Conservation (phyloP, 148 eudicot genomes). For the Rheum nobile region DNA sequence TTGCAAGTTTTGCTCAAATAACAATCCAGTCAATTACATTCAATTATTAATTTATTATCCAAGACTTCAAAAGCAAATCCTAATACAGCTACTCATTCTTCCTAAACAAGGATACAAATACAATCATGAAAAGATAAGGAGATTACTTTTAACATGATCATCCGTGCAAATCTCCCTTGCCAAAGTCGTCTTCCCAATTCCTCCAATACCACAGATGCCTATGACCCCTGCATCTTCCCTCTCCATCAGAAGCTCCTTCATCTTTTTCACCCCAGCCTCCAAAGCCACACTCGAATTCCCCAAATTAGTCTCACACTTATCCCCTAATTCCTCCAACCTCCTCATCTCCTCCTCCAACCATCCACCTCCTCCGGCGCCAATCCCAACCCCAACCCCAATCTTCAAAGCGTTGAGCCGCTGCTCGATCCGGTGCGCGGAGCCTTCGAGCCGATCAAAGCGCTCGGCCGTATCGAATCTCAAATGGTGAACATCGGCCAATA, state of each 20-base stretch:
- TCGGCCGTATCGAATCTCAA: slow-evolving; percentile 44
- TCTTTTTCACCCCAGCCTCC: slow-evolving; percentile 55
- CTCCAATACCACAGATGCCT: slow-evolving; percentile 79
- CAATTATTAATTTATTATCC: background rate
- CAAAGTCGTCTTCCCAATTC: slow-evolving; percentile 86
- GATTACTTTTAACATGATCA: slow-evolving; percentile 41
- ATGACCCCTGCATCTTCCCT: slow-evolving; percentile 25
- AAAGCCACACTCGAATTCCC: slow-evolving; percentile 39
- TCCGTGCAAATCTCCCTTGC: slow-evolving; percentile 59
- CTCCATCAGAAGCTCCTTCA: slow-evolving; percentile 57
- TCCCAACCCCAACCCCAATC: slow-evolving; percentile 29
- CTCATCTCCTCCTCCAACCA: slow-evolving; percentile 44
- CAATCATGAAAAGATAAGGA: background rate
- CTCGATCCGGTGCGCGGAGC: slow-evolving; percentile 36
- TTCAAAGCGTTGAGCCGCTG: slow-evolving; percentile 41
- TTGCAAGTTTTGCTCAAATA: background rate
- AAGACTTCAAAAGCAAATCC: background rate
- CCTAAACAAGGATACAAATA: background rate
- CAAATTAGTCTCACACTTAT: slow-evolving; percentile 30
- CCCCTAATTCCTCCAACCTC: slow-evolving; percentile 36
- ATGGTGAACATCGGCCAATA: slow-evolving; percentile 87
- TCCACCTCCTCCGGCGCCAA: slow-evolving; percentile 22
- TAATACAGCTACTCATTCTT: background rate
- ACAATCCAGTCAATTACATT: background rate
- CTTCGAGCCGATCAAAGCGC: slow-evolving; percentile 50